Percentiles rank a stretch among this genome's conserved stretches.
Evolutionary conservation across 768 basidiomycete species (phyloP).

Genomic region (Holtermanniella nyarrowii): DNA sequence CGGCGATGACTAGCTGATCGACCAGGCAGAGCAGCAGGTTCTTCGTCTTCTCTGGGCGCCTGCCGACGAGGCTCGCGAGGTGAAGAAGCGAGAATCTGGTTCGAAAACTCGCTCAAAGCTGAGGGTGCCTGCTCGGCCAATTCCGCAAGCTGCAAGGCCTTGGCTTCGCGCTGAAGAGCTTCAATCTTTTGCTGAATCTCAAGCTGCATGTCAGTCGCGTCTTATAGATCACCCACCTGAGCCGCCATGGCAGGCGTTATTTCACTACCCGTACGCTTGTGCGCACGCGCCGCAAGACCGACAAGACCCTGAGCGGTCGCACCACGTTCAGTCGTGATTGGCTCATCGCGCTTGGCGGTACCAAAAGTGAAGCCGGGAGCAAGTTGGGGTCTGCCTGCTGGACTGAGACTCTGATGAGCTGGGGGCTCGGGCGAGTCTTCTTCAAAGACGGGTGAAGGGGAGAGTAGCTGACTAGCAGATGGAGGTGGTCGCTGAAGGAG

Average conservation of each 20-base stretch:
- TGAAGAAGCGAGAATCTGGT: not conserved
- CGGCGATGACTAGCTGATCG: constrained; percentile 14
- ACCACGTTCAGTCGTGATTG: constrained; percentile 20
- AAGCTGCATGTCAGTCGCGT: constrained; percentile 20
- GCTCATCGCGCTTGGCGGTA: constrained; percentile 40
- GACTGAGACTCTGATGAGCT: constrained; percentile 14
- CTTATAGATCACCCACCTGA: constrained; percentile 52
- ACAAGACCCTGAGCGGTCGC: constrained; percentile 37
- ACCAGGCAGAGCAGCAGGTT: not conserved
- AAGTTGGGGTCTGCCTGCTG: constrained; percentile 74
- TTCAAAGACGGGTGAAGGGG: constrained; percentile 31
- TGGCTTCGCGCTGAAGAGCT: constrained; percentile 39
- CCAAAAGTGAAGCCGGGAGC: constrained; percentile 91
- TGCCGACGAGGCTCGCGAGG: not conserved
- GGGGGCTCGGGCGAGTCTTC: constrained; percentile 29
- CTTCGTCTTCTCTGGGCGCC: not conserved
- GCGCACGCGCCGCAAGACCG: constrained; percentile 39
- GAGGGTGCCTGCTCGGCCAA: constrained; percentile 12
- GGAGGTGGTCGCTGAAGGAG: no score
- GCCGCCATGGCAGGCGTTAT: constrained; percentile 67
- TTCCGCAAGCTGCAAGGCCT: constrained; percentile 35
- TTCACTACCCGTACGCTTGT: constrained; percentile 50
- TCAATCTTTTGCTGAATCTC: constrained; percentile 41
- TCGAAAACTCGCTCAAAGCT: constrained; percentile 14
- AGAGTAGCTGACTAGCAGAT: constrained; percentile 17